phyloP scores from a whole-genome alignment of 73 alveolate species.

The Blepharisma stoltei region DNA sequence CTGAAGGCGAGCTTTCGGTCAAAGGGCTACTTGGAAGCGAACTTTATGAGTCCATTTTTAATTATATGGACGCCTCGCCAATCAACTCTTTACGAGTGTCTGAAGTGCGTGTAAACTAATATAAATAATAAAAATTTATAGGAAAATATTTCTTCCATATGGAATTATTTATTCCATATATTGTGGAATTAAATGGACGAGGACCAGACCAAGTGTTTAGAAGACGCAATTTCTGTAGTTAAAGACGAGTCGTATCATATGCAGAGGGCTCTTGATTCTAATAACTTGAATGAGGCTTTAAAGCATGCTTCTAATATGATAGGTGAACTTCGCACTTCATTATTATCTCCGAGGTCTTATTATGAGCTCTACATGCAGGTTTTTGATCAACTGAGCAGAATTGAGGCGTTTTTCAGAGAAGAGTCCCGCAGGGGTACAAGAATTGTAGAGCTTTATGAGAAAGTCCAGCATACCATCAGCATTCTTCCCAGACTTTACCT shows the following conservation, averaged over 20 bases:
- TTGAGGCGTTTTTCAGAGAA: constrained; percentile 88
- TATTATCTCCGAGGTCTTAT: constrained; percentile 25
- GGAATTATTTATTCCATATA: too few relatives aligned
- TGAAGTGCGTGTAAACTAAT: too few relatives aligned
- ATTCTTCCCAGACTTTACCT: constrained; percentile 94
- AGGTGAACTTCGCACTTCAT: constrained; percentile 74
- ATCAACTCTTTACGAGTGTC: too few relatives aligned
- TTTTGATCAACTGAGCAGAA: constrained; percentile 88
- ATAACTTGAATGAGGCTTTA: constrained; percentile 84
- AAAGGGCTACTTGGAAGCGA: too few relatives aligned
- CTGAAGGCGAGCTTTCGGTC: too few relatives aligned
- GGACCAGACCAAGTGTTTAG: constrained; percentile 88
- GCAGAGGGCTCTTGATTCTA: constrained; percentile 84
- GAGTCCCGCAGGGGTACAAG: constrained; percentile 93
- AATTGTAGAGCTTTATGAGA: constrained; percentile 89
- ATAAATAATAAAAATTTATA: too few relatives aligned
- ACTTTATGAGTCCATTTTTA: too few relatives aligned
- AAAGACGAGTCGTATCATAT: constrained; percentile 85
- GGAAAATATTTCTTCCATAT: too few relatives aligned
- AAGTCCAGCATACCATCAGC: constrained; percentile 95
- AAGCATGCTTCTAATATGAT: constrained; percentile 87
- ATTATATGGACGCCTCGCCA: too few relatives aligned
- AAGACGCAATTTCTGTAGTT: constrained; percentile 84
- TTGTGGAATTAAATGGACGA: constrained; percentile 54
- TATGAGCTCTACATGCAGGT: constrained; percentile 69